phyloP scores from a whole-genome alignment of 345 rosid genomes.

The Sisymbrium irio region DNA sequence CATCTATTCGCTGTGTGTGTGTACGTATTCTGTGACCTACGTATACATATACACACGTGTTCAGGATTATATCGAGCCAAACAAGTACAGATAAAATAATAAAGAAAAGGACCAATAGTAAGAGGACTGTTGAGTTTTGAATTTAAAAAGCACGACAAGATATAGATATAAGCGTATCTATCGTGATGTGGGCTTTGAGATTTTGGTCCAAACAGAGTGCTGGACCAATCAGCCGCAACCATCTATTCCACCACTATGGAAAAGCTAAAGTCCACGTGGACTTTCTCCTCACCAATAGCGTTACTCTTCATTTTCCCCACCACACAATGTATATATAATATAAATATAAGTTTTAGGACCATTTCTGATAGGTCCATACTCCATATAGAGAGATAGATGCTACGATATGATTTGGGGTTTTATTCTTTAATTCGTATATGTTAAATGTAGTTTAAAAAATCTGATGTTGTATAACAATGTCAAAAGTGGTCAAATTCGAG shows the following conservation, averaged over 20 bases:
- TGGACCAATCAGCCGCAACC: slow-evolving; percentile 31
- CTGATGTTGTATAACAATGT: background rate
- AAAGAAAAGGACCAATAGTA: background rate
- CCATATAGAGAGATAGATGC: background rate
- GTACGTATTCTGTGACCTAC: background rate
- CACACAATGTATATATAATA: slow-evolving; percentile 10
- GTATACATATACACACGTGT: slow-evolving; percentile 18
- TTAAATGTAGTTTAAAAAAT: background rate
- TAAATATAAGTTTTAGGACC: slow-evolving; percentile 1
- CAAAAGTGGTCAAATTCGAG: background rate
- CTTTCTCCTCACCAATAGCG: slow-evolving; percentile 22
- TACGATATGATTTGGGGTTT: background rate
- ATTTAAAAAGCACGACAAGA: slow-evolving; percentile 23
- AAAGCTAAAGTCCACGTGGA: slow-evolving; percentile 23
- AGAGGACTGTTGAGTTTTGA: slow-evolving; percentile 13
- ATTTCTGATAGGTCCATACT: background rate
- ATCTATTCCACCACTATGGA: slow-evolving; percentile 30
- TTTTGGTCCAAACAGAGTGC: slow-evolving; percentile 27
- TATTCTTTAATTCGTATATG: background rate
- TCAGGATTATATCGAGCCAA: slow-evolving; percentile 21
- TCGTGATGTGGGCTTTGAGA: slow-evolving; percentile 23
- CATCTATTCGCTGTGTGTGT: background rate
- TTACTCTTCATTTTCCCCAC: slow-evolving; percentile 18
- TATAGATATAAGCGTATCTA: slow-evolving; percentile 21
- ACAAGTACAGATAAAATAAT: background rate